Evolutionary conservation across 805 yeast genomes (phyloP), one percentile per base, ranked within the genome.

Genomic region (Teunomyces atbi): DNA sequence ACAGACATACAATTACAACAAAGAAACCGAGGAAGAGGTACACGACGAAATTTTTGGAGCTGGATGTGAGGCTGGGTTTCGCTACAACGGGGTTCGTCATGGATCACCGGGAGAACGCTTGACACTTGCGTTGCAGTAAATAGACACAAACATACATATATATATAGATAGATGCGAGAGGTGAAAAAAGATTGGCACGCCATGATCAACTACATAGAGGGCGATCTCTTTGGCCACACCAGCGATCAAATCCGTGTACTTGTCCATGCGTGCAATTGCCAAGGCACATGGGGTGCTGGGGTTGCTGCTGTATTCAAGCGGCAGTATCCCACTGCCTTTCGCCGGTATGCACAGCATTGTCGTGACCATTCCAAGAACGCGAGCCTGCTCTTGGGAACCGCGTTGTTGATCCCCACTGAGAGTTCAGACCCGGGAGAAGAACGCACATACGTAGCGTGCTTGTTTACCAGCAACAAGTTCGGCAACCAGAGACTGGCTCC

Each of bases 221-320:
- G 89, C 0, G 86, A 85, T 54, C 59, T 85, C 6, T 82, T 85
- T 51, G 29, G 62, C 60, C 61, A 62, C 52, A 11, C 62, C 0
- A 48, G 54, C 4, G 71, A 76, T 2, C 34, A 45, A 3, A 42
- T 47, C 1, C 59, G 82, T 0, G 68, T 86, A 2, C 60, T 88
- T 4, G 86, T 86, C 1, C 96, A 89, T 60, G 82, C 96, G 0
- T 89, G 96, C 58, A 89, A 89, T 59, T 82, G 89, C 32, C 69
- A 73, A 20, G 96, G 96, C 0, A 57, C 72, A 1, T 89, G 96
- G 96, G 94, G 94, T 3, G 92, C 88, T 3, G 96, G 96, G 0
- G 78, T 89, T 2, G 96, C 96, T 0, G 71, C 70, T 3, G 77
- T 66, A 20, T 79, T 89, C 56, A 77, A 73, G 19, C 45, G 54